Conservation (phyloP, 2,329 filamentous ascomycete genomes). For the Venturia oleaginea region DNA sequence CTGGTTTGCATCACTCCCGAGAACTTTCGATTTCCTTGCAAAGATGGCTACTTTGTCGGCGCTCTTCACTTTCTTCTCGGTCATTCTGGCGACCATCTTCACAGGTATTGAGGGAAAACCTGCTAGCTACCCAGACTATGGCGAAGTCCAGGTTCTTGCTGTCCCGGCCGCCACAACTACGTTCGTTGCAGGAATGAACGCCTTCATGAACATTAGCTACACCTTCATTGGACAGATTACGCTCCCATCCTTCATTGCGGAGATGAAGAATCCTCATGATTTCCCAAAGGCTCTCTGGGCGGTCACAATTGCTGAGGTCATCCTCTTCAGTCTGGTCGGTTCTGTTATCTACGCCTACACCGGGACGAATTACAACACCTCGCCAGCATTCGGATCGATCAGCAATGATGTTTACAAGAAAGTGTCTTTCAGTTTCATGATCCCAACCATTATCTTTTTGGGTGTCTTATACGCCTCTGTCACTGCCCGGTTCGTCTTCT, state of each 20-base stretch:
- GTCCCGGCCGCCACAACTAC: conserved; percentile 62
- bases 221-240: conserved; percentile 96
- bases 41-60: conserved; percentile 73
- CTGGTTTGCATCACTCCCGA: conserved; percentile 70
- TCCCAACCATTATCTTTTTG: conserved; percentile 86
- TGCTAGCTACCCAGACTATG: conserved; percentile 47
- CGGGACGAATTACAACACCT: conserved; percentile 79
- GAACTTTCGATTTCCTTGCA: conserved; percentile 74
- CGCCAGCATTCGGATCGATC: conserved; percentile 80
- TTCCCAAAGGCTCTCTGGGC: conserved; percentile 91
- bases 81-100: conserved; percentile 76
- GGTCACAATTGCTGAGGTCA: conserved; percentile 78
- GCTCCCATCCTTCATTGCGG: conserved; percentile 86
- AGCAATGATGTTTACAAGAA: conserved; percentile 70
- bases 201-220: conserved; percentile 92
- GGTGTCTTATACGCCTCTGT: conserved; percentile 87
- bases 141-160: conserved; percentile 58
- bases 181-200: conserved; percentile 74
- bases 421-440: conserved; percentile 88
- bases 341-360: conserved; percentile 77
- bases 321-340: conserved; percentile 78
- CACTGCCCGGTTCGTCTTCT: conserved; percentile 83
- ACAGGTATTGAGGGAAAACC: conserved; percentile 68
- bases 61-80: conserved; percentile 81
- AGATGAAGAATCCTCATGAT: conserved; percentile 74